A percentile compares a stretch with the other conserved stretches of the same genome.
phyloP scores from a whole-genome alignment of 2,329 filamentous ascomycete genomes.

The Fusarium buharicum region DNA sequence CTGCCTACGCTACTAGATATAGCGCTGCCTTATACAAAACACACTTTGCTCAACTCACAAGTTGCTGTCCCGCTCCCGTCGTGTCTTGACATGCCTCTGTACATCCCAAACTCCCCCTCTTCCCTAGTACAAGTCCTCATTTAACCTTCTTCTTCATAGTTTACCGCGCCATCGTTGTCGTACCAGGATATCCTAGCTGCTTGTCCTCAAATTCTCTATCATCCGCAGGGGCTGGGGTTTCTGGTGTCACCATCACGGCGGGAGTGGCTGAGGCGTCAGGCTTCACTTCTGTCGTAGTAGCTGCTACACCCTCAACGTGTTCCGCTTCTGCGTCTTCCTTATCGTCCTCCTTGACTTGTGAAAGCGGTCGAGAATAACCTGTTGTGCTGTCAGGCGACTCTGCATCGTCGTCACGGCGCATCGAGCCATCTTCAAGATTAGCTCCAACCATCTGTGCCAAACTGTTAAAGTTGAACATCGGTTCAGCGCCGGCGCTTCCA shows the following conservation, averaged over 20 bases:
- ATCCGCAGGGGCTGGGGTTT: slow-evolving; percentile 56
- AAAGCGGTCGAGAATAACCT: slow-evolving; percentile 45
- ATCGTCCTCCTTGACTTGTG: slow-evolving; percentile 54
- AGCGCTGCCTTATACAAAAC: slow-evolving; percentile 42
- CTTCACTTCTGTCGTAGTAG: slow-evolving; percentile 9
- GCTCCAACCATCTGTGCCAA: slow-evolving; percentile 85
- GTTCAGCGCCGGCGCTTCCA: slow-evolving; percentile 67
- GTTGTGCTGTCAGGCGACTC: slow-evolving; percentile 37
- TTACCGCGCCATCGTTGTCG: slow-evolving; percentile 45
- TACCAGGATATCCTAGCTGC: slow-evolving; percentile 55
- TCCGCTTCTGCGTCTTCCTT: slow-evolving; percentile 50
- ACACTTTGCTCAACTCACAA: slow-evolving; percentile 28
- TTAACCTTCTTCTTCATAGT: not conserved
- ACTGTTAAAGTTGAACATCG: slow-evolving; percentile 92
- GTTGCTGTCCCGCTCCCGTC: slow-evolving; percentile 3
- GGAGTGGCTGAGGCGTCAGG: slow-evolving; percentile 48
- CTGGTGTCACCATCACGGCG: slow-evolving; percentile 60
- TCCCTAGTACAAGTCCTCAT: slow-evolving; percentile 44
- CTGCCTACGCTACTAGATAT: slow-evolving; percentile 20
- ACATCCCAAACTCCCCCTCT: slow-evolving; percentile 16
- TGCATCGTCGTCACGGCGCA: slow-evolving; percentile 46
- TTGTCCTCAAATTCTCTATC: slow-evolving; percentile 54
- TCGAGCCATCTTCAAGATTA: slow-evolving; percentile 61
- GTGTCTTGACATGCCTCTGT: slow-evolving; percentile 4
- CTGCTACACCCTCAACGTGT: slow-evolving; percentile 43